Evolutionary conservation across 345 rosid genomes (phyloP).

Genomic region (Salix purpurea): DNA sequence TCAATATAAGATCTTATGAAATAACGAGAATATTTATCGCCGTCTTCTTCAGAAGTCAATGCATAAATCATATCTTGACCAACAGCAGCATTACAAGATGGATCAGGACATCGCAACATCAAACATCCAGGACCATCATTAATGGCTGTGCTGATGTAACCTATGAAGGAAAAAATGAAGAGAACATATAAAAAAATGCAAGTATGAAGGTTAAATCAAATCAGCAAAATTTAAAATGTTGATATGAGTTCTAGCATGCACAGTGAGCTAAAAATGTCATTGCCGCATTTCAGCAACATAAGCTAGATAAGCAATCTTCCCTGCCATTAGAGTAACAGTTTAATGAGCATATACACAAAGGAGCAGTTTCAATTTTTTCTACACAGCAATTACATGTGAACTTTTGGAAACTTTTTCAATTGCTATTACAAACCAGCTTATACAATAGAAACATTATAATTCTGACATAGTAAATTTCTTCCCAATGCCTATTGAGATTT

Average conservation of each 20-base stretch:
- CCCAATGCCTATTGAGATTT: not conserved
- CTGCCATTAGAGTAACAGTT: not conserved
- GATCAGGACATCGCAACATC: slow-evolving; percentile 40
- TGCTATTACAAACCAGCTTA: not conserved
- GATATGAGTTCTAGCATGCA: not conserved
- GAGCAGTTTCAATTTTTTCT: not conserved
- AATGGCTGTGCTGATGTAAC: slow-evolving; percentile 34
- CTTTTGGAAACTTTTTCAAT: not conserved
- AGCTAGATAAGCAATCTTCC: not conserved
- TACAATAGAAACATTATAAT: not conserved
- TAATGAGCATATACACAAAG: not conserved
- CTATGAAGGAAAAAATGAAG: slow-evolving; percentile 5
- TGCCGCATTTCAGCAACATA: not conserved
- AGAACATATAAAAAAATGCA: not conserved
- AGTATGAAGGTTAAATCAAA: not conserved
- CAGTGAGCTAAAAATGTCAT: not conserved
- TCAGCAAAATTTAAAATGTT: not conserved
- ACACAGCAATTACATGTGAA: not conserved
- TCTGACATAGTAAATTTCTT: not conserved
- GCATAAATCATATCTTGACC: slow-evolving; percentile 32
- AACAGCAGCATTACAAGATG: slow-evolving; percentile 35
- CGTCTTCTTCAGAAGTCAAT: slow-evolving; percentile 27
- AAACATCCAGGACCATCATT: slow-evolving; percentile 42
- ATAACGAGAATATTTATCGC: slow-evolving; percentile 25
- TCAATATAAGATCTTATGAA: slow-evolving; percentile 34